These are phyloP conservation scores for Leccinum arenicola DNA, from an alignment of 768 basidiomycete species.

Conservation along the genomic window DNA sequence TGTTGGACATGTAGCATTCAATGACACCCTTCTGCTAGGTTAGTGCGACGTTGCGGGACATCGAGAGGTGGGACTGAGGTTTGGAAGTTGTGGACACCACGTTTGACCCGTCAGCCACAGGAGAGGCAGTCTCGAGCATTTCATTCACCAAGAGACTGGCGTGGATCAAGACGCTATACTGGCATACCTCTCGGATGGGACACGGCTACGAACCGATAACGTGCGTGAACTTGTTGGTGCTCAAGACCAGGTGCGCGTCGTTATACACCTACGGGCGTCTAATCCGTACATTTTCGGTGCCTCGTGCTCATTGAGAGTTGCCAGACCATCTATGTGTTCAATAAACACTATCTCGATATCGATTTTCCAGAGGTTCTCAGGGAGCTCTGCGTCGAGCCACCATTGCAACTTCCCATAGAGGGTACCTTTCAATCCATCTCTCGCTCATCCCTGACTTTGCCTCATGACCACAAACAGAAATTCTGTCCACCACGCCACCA, in stretches of 20 bases:
- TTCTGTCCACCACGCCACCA: conserved; percentile 66
- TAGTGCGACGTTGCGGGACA: conserved; percentile 68
- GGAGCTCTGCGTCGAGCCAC: conserved; percentile 59
- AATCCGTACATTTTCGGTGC: background rate
- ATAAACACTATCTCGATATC: conserved; percentile 74
- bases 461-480: conserved; percentile 38
- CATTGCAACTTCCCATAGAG: conserved; percentile 68
- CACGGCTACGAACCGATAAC: conserved; percentile 66
- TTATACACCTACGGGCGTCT: background rate
- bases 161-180: conserved; percentile 67
- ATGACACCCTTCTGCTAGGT: conserved; percentile 28
- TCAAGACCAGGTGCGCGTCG: conserved; percentile 62
- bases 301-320: conserved; percentile 12
- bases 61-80: conserved; percentile 56
- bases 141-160: conserved; percentile 69
- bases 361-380: conserved; percentile 62
- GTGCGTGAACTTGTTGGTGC: conserved; percentile 72
- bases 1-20: conserved; percentile 1
- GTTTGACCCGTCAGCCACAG: conserved; percentile 35
- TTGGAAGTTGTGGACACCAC: conserved; percentile 1
- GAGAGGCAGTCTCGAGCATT: conserved; percentile 63
- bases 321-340: conserved; percentile 79
- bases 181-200: conserved; percentile 79
- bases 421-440: conserved; percentile 38
- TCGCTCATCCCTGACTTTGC: background rate